phyloP scores from a whole-genome alignment of 1,284 basidiomycete species.

The Austropuccinia psidii region DNA sequence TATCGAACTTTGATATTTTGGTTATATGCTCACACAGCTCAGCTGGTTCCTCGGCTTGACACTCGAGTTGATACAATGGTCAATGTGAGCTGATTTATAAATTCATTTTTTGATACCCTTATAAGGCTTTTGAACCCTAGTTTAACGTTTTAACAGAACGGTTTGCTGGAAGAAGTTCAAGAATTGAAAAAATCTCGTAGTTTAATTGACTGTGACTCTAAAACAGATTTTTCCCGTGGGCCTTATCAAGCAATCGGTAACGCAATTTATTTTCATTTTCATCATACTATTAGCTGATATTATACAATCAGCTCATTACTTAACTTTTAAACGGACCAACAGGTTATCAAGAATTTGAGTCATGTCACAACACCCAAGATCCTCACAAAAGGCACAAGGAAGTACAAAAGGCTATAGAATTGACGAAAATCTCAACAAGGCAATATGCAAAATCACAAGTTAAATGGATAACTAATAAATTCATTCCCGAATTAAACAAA shows the following conservation, averaged over 20 bases:
- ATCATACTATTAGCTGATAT: background rate
- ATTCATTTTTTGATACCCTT: background rate
- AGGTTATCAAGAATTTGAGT: conserved; percentile 29
- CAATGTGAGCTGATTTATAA: conserved; percentile 52
- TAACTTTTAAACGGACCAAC: background rate
- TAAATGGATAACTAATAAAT: conserved; percentile 84
- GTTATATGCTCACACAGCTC: conserved; percentile 69
- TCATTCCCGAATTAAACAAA: conserved; percentile 63
- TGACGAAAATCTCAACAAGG: conserved; percentile 77
- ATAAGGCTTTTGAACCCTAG: background rate
- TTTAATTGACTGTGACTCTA: too few relatives aligned
- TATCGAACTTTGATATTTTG: conserved; percentile 77
- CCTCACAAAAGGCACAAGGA: conserved; percentile 34
- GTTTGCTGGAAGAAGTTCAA: conserved; percentile 73
- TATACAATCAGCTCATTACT: too few relatives aligned
- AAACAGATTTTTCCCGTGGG: conserved; percentile 63
- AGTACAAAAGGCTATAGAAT: conserved; percentile 60
- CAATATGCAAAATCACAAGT: conserved; percentile 89
- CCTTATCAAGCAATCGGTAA: conserved; percentile 91
- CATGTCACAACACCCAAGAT: background rate
- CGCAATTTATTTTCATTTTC: conserved; percentile 34
- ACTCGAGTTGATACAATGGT: conserved; percentile 82
- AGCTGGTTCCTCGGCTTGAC: conserved; percentile 65
- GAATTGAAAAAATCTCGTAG: conserved; percentile 46
- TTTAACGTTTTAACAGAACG: conserved; percentile 54